A percentile compares a stretch with the other conserved stretches of the same genome.
Evolutionary conservation across 2,329 filamentous ascomycete species (phyloP).

Genomic region (Fusarium fujikuroi): DNA sequence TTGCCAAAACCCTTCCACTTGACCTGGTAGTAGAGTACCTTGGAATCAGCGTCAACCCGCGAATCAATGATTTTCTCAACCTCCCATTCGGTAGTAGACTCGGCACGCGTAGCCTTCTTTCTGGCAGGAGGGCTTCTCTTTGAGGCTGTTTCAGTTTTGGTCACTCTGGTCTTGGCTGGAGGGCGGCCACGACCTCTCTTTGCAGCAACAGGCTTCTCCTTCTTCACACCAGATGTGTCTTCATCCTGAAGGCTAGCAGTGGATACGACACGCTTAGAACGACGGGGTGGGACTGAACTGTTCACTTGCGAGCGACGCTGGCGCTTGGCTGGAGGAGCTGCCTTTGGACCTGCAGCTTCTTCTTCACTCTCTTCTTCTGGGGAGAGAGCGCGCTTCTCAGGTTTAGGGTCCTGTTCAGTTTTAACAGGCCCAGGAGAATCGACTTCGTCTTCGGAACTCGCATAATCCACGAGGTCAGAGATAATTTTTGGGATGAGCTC

Average conservation of each 20-base stretch:
- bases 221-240: neutral
- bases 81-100: conserved; percentile 52
- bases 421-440: neutral
- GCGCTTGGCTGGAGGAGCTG: conserved; percentile 14
- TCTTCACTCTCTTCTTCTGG: neutral
- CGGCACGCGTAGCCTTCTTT: conserved; percentile 23
- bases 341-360: neutral
- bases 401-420: neutral
- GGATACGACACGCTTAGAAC: conserved; percentile 24
- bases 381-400: conserved; percentile 10
- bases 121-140: neutral
- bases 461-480: conserved; percentile 25
- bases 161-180: conserved; percentile 16
- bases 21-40: conserved; percentile 58
- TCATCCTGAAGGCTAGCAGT: neutral
- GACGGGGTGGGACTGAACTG: neutral
- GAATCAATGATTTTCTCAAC: conserved; percentile 60
- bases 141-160: neutral
- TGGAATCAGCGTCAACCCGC: conserved; percentile 51
- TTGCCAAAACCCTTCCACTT: conserved; percentile 63
- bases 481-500: neutral
- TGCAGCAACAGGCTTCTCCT: neutral
- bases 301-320: neutral
- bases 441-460: neutral
- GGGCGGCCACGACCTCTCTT: conserved; percentile 31